Evolutionary conservation across 2,329 filamentous ascomycete genomes (phyloP).

Genomic region (Mycosphaerella sp.): DNA sequence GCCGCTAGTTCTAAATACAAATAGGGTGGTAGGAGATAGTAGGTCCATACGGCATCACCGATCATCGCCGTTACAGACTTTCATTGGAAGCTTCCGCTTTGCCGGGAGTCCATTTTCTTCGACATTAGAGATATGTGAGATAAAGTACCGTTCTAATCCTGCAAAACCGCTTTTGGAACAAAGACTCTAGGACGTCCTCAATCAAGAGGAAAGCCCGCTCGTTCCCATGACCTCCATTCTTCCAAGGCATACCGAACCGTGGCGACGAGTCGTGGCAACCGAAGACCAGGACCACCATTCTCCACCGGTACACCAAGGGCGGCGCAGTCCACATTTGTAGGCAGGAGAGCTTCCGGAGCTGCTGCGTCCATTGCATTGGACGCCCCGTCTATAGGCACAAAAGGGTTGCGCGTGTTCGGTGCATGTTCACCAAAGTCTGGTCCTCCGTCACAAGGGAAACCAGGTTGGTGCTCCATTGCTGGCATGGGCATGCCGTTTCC

Average conservation of each 20-base stretch:
- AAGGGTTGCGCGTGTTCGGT: neutral
- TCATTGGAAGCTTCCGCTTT: neutral
- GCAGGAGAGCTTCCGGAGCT: neutral
- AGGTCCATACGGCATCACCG: no score
- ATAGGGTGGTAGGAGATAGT: no score
- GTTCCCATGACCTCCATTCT: neutral
- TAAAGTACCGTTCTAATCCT: neutral
- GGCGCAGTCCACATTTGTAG: neutral
- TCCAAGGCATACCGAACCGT: neutral
- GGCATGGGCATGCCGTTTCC: neutral
- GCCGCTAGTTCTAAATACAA: neutral
- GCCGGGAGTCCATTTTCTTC: neutral
- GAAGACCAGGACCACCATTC: no score
- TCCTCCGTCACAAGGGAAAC: neutral
- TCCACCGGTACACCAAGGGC: neutral
- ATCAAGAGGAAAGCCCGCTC: neutral
- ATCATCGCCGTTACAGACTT: neutral
- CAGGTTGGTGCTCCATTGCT: neutral
- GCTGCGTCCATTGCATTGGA: neutral
- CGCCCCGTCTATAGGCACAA: neutral
- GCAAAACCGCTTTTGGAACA: neutral
- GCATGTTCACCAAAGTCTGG: neutral
- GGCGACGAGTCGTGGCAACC: neutral
- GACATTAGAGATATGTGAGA: no score
- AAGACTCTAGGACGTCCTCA: neutral